Evolutionary conservation across 805 yeast species (phyloP), one percentile per base, ranked within the genome.

Genomic region (Wickerhamiella occidentalis): DNA sequence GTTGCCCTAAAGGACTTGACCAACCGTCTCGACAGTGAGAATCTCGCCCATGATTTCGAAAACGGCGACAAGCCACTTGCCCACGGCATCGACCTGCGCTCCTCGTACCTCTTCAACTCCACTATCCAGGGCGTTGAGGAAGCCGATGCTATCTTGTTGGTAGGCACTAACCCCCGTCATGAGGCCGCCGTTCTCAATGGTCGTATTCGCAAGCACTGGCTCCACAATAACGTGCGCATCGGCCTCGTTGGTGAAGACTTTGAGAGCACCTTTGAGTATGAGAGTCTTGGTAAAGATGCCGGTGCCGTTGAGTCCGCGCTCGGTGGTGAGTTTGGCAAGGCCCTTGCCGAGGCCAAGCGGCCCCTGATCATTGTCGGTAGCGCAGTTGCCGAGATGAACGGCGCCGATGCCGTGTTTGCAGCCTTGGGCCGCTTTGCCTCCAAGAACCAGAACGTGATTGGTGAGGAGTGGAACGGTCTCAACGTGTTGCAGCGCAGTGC

Each of bases 131-230:
- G 92, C 41, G 74, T 85, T 55, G 92, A 83, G 64, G 81, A 79
- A 52, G 87, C 94, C 48, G 95, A 85, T 62, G 85, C 77, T 57
- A 80, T 85, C 54, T 71, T 85, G 60, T 72, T 85, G 52, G 76
- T 85, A 51, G 95, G 95, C 54, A 79, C 95, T 42, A 85, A 85
- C 71, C 94, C 94, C 52, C 76, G 95, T 63, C 86, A 76, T 62
- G 95, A 85, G 70, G 95, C 94, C 52, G 86, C 94, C 40, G 94
- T 85, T 15, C 72, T 85, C 59, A 85, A 85, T 65, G 77, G 90
- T 38, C 77, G 94, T 67, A 80, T 85, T 58, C 78, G 95, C 72
- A 81, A 79, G 64, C 79, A 75, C 53, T 85, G 90, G 92, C 71
- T 85, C 61, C 71, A 80, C 57, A 74, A 79, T 35, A 73, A 83